Evolutionary conservation across 495 filamentous ascomycete genomes (phyloP).

Genomic region (Tetracladium setigerum): DNA sequence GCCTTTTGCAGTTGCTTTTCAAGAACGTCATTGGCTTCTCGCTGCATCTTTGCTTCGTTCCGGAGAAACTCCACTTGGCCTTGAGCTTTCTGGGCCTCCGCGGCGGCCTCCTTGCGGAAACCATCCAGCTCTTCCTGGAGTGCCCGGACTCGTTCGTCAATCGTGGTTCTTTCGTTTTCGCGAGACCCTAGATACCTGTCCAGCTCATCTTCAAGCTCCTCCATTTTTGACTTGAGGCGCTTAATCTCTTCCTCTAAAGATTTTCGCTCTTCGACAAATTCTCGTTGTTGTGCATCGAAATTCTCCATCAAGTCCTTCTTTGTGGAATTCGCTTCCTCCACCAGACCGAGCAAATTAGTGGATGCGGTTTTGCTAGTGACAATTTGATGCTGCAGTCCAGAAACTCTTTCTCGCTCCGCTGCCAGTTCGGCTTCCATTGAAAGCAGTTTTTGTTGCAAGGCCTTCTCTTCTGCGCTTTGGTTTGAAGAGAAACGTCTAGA

Average conservation of each 20-base stretch:
- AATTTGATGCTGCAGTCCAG: conserved; percentile 54
- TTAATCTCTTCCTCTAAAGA: conserved; percentile 72
- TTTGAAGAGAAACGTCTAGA: conserved; percentile 62
- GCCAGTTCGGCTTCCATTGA: conserved; percentile 73
- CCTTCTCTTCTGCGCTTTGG: conserved; percentile 57
- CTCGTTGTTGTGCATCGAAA: conserved; percentile 81
- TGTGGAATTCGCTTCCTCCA: conserved; percentile 79
- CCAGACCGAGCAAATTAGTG: conserved; percentile 57
- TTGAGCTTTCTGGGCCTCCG: conserved; percentile 48
- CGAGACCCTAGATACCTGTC: conserved; percentile 75
- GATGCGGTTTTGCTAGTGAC: conserved; percentile 47
- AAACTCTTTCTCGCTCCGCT: conserved; percentile 42
- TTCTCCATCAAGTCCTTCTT: conserved; percentile 94
- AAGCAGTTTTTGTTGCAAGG: conserved; percentile 47
- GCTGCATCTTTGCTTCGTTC: conserved; percentile 46
- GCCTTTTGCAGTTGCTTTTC: conserved; percentile 44
- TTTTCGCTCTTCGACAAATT: conserved; percentile 79
- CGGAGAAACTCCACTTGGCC: conserved; percentile 47
- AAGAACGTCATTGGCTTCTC: conserved; percentile 43
- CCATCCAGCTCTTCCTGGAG: conserved; percentile 65
- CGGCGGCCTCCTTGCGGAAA: conserved; percentile 44
- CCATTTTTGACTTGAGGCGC: conserved; percentile 63
- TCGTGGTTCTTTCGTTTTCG: conserved; percentile 64
- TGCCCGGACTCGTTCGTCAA: conserved; percentile 59
- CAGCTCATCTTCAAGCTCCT: conserved; percentile 85